Evolutionary conservation across 202 grass and related monocot genomes (phyloP).

Genomic region (Saccharum hybrid): DNA sequence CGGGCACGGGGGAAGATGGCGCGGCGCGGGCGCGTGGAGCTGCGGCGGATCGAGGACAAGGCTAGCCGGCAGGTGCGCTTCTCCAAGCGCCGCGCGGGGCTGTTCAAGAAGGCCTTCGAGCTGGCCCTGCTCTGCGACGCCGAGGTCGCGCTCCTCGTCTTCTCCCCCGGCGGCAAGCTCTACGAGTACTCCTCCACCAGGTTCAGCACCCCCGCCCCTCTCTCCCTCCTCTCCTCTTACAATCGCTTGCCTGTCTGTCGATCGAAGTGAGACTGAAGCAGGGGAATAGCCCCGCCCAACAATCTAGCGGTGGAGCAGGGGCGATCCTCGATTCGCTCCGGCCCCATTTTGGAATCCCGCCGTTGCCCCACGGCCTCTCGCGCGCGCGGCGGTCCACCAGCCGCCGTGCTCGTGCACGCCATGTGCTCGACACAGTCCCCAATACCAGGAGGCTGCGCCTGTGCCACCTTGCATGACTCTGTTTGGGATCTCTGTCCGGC

Average conservation of each 20-base stretch:
- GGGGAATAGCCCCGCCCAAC: neutral
- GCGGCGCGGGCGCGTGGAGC: constrained; percentile 60
- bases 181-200: constrained; percentile 72
- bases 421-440: too few species aligned
- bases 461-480: too few species aligned
- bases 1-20: constrained; percentile 35
- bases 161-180: constrained; percentile 81
- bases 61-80: constrained; percentile 74
- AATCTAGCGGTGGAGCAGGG: neutral
- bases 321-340: constrained; percentile 5
- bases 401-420: too few species aligned
- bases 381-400: too few species aligned
- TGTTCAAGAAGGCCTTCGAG: constrained; percentile 86
- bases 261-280: neutral
- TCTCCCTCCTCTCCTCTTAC: neutral
- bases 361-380: too few species aligned
- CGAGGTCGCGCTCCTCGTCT: constrained; percentile 80
- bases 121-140: constrained; percentile 68
- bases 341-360: too few species aligned
- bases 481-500: neutral
- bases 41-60: constrained; percentile 80
- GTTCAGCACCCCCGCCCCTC: constrained; percentile 27
- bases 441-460: too few species aligned
- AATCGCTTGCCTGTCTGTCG: neutral
- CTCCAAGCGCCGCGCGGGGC: constrained; percentile 67